Base-by-base conservation (phyloP, 495 filamentous ascomycete species). In the Penicillium alfredii region DNA sequence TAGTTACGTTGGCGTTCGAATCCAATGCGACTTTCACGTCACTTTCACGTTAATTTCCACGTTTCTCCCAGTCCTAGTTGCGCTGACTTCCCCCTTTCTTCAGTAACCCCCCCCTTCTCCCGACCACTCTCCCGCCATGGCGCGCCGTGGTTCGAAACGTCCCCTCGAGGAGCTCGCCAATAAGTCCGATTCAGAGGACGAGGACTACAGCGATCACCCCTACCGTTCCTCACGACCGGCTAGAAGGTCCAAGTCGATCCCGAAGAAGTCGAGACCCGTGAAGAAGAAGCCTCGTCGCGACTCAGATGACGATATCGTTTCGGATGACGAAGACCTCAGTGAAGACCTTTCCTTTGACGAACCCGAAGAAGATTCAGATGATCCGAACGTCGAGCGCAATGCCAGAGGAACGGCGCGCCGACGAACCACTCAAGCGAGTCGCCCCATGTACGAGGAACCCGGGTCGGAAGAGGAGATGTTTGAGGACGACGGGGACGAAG, bases 161-260 rank as follows among this genome's bases (percentile, higher is more conserved):
- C 82, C 81, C 61, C 58, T 82, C 42, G 81, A 86, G 37, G 76
- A 74, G 44, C 75, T 90, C 47, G 86, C 80, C 14, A 88, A 79
- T 64, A 84, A 84, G 53, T 92, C 87, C 28, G 88, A 94, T 49
- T 77, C 86, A 0, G 78, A 87, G 28, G 88, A 94, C 45, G 80
- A 82, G 28, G 86, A 86, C 55, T 94, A 85, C 58, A 69, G 50
- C 58, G 76, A 56, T 34, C 68, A 60, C 31, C 55, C 51, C 25
- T 37, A 44, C 5, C 49, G 52, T 34, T 56, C 51, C 44, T 58
- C 61, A 41, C 49, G 49, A 11, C 35, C 63, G 15, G 51, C 43
- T 8, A 55, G 64, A 13, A 66, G 60, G 47, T 53, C 58, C n/a
- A 64, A 66, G 8, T 49, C 60, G 10, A 70, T 35, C 38, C 31